Percentiles rank a stretch among this genome's conserved stretches.
Evolutionary conservation across 108 stramenopile species (phyloP).

Genomic region (Schizochytrium sp.): DNA sequence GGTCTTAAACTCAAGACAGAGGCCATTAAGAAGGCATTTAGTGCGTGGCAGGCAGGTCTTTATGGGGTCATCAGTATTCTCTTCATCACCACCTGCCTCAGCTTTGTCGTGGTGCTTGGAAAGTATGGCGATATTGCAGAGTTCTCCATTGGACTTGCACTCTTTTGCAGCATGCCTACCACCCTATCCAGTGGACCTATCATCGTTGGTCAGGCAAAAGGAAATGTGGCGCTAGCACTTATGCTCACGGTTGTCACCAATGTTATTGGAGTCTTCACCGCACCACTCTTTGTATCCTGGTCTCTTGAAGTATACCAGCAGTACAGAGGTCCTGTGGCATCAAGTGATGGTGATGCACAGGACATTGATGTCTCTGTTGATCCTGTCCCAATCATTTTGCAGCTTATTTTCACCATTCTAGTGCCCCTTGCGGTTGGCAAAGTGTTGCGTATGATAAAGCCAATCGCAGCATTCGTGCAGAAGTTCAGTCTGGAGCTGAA

Average conservation of each 20-base stretch:
- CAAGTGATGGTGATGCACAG: background rate
- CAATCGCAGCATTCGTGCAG: background rate
- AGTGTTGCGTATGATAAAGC: background rate
- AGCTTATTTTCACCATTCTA: slow-evolving; percentile 58
- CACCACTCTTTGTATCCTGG: slow-evolving; percentile 51
- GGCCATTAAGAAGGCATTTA: slow-evolving; percentile 26
- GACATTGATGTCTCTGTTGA: slow-evolving; percentile 38
- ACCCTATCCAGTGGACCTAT: slow-evolving; percentile 48
- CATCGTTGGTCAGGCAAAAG: slow-evolving; percentile 63
- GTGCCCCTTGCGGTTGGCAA: slow-evolving; percentile 60
- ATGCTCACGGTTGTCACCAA: slow-evolving; percentile 61
- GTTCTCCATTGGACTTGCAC: slow-evolving; percentile 61
- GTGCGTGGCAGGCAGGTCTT: slow-evolving; percentile 4
- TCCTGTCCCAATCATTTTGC: slow-evolving; percentile 36
- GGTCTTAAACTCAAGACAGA: slow-evolving; percentile 64
- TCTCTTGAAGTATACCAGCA: background rate
- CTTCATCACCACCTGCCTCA: slow-evolving; percentile 3
- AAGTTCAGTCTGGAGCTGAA: slow-evolving; percentile 8
- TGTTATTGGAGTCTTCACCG: slow-evolving; percentile 15
- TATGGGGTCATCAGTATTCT: slow-evolving; percentile 48
- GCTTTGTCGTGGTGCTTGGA: slow-evolving; percentile 16
- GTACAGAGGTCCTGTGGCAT: background rate
- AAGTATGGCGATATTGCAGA: slow-evolving; percentile 16
- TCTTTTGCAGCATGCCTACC: slow-evolving; percentile 63
- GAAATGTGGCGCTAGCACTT: slow-evolving; percentile 64